Evolutionary conservation across 2,329 filamentous ascomycete species (phyloP).

Genomic region (Cyclaneusma minus): DNA sequence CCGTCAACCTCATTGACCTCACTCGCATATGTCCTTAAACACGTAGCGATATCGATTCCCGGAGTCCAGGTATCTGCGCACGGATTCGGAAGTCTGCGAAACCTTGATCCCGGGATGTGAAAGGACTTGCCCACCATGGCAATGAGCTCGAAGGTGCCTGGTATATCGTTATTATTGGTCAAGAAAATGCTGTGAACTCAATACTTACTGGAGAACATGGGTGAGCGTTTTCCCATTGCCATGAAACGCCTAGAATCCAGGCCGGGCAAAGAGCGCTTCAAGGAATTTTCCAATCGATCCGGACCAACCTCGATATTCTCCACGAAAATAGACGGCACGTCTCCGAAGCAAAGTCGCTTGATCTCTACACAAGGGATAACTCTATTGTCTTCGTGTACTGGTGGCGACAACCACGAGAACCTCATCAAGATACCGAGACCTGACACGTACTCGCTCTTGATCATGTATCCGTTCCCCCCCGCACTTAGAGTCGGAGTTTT

Average conservation of each 20-base stretch:
- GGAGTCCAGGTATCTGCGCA: constrained; percentile 1
- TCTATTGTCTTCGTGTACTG: constrained; percentile 23
- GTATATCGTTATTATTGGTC: not conserved
- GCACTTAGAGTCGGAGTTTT: constrained; percentile 31
- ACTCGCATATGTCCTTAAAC: constrained; percentile 1
- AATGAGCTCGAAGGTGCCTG: constrained; percentile 1
- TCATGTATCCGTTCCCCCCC: constrained; percentile 37
- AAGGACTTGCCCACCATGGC: constrained; percentile 1
- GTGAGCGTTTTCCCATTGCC: not conserved
- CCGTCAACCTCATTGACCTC: not conserved
- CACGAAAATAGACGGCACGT: constrained; percentile 35
- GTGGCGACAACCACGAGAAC: constrained; percentile 16
- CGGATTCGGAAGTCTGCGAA: constrained; percentile 1
- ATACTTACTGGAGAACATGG: constrained; percentile 1
- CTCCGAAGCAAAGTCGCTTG: constrained; percentile 37
- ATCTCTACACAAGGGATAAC: constrained; percentile 33
- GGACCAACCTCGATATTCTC: constrained; percentile 1
- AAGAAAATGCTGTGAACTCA: not conserved
- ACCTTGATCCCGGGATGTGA: constrained; percentile 1
- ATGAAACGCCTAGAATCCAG: not conserved
- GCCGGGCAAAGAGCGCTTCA: not conserved
- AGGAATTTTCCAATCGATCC: constrained; percentile 1
- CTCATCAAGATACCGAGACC: constrained; percentile 35
- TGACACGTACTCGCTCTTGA: constrained; percentile 27
- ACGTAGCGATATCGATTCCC: not conserved